Evolutionary conservation across 352 stramenopile genomes (phyloP).

Genomic region (Globisporangium canariense): DNA sequence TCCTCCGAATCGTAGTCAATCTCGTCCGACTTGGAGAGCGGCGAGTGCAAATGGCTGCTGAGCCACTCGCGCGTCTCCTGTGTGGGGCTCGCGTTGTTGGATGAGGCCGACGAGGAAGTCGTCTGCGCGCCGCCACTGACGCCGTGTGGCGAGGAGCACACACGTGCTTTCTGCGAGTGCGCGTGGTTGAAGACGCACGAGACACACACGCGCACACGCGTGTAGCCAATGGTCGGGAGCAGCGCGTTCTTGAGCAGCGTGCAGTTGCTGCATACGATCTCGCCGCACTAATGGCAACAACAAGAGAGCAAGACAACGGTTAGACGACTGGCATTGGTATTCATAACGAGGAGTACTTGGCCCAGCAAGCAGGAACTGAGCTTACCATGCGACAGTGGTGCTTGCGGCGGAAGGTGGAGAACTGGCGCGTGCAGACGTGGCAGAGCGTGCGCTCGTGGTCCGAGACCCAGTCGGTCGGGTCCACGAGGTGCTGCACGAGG

Average conservation of each 20-base stretch:
- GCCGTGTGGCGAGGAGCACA: not conserved
- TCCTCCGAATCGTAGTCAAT: conserved; percentile 43
- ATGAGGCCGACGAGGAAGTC: conserved; percentile 21
- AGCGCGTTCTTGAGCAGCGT: conserved; percentile 70
- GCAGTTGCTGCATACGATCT: conserved; percentile 81
- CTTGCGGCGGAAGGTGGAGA: conserved; percentile 81
- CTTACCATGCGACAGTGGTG: conserved; percentile 83
- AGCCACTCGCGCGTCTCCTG: conserved; percentile 54
- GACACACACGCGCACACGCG: conserved; percentile 76
- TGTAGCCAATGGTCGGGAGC: conserved; percentile 45
- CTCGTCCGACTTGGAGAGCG: conserved; percentile 34
- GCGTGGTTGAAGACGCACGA: conserved; percentile 65
- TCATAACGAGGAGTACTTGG: not conserved
- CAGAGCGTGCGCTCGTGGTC: conserved; percentile 69
- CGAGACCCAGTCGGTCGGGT: conserved; percentile 71
- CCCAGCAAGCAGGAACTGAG: not conserved
- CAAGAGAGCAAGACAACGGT: not conserved
- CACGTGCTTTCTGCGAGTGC: conserved; percentile 16
- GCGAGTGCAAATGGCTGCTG: conserved; percentile 64
- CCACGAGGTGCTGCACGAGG: conserved; percentile 68
- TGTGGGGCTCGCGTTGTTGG: conserved; percentile 6
- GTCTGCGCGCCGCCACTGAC: not conserved
- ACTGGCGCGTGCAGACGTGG: conserved; percentile 74
- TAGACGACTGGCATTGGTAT: not conserved
- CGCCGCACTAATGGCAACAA: conserved; percentile 43